Evolutionary conservation across 2,329 filamentous ascomycete species (phyloP), one percentile per base, ranked within the genome.

Genomic region (Paracorniculantispora psalliotae): DNA sequence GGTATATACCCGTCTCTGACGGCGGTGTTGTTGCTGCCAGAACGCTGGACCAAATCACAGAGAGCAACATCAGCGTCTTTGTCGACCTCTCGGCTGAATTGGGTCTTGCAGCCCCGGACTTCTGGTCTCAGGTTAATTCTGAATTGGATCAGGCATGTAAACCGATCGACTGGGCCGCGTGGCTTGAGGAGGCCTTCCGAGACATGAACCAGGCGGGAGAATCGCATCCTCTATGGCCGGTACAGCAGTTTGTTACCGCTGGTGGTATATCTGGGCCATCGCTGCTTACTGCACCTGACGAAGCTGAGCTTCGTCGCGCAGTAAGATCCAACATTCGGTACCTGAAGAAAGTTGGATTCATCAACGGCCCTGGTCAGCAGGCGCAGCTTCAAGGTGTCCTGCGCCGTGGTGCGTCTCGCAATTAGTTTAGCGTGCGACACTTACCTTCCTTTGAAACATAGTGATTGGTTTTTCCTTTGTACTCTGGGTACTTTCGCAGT

Each of bases 331-430:
- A 61, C 50, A 53, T 63, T 25, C 35, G 53, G 1, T 63, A 62
- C 50, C 57, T 63, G 15, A 52, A 39, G 41, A 43, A 53, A 12
- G 56, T 65, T 26, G 60, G 53, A 2, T 64, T 64, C 33, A 55
- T 94, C 85, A 43, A 41, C 10, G 33, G 37, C 50, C n/a, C 49
- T 6, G 30, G 25, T 2, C 13, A 19, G 15, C 46, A 33, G 10
- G 15, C 37, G 12, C 12, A 21, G 48, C 10, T 30, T 17, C 30
- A 17, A 23, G 48, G 19, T 19, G 48, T 51, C 5, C 19, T 51
- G 28, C 48, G 48, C 37, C 48, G 48, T 19, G 48, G 48, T 23
- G 28, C n/a, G 19, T 19, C 6, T 2, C 48, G 30, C 23, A 51
- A 13, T 35, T 51, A 51, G 30, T n/a, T 23, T 51, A 37, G 28